Base-by-base conservation (phyloP, 2,329 filamentous ascomycete genomes). In the Neopestalotiopsis rosae region DNA sequence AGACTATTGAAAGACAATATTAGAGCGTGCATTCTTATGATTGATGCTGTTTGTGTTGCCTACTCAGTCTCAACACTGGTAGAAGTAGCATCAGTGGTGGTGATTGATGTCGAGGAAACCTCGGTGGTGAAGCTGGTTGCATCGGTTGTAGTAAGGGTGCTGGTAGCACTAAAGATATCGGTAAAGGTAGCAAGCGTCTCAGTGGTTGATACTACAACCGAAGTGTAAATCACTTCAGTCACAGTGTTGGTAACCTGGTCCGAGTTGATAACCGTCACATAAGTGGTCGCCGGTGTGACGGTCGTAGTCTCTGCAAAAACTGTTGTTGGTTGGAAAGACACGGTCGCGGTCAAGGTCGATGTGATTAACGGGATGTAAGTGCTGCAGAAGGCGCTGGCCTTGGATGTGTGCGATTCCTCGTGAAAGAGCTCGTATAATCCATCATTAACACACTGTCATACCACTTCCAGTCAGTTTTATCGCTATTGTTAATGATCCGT, bases 381-480 rank as follows among this genome's bases (percentile, higher is more conserved):
- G 49, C 30, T 66, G 64, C 64, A 66, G 64, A 57, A 66, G 17
- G 32, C 17, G 6, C 62, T 65, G 24, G 38, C 62, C 42, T 65
- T 56, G 42, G 42, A 45, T 2, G 42, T 65, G 5, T 28, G 42
- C 42, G 42, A 49, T n/a, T 49, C 42, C 14, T 14, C 14, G 14
- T n/a, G 42, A 7, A 49, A 49, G 2, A 49, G 42, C 42, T 49
- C 14, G 42, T 49, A 49, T 7, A 49, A 7, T 5, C n/a, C 42
- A n/a, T 49, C 42, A 49, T 49, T n/a, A 14, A 7, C 42, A 49
- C 42, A 49, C 42, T 49, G 42, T 14, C 14, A 6, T n/a, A 49
- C 42, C 42, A n/a, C 14, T 1, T 49, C 1, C 13, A 49, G 42
- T 49, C 42, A 49, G 14, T 49, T 14, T n/a, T n/a, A n/a, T n/a